Base-by-base conservation (phyloP, 2,329 filamentous ascomycete genomes). In the Tolypocladium amazonense region DNA sequence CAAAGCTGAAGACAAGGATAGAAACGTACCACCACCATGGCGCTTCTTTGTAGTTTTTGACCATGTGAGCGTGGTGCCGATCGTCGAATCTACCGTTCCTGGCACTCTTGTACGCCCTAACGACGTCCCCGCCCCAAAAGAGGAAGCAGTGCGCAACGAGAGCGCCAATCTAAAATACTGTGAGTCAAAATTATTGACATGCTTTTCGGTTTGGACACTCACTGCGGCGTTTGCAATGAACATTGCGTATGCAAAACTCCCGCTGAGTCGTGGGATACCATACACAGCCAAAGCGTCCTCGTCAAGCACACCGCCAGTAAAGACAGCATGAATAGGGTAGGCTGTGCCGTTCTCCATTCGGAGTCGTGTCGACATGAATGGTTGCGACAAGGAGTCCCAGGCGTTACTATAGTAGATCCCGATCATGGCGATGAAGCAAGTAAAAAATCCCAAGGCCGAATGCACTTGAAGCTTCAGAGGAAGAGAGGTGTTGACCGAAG, bases 21-120 rank as follows among this genome's bases (percentile, higher is more conserved):
- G 58, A 59, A 4, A 70, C 47, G 45, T 73, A 75, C 73, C 73
- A 75, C 72, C 71, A 75, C 68, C 69, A 63, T 0, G 68, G 67
- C 1, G 66, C 65, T 27, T 83, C 81, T 58, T 79, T 79, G 66
- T 83, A 83, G 65, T 81, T 65, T 63, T 78, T 77, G 2, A 66
- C 68, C 81, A 84, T 83, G 63, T 82, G 72, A 0, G 60, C 68
- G 62, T 84, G 80, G 63, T 85, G 82, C 0, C 72, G 75, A 59
- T 85, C 82, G 20, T 76, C 75, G 30, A 72, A 79, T 14, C 64
- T 69, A 5, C 77, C 76, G 7, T 30, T 18, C 15, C 4, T 50
- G 6, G 45, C 45, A 18, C 45, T 50, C 25, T 50, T 50, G 25
- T 50, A 50, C 23, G 45, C 45, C 25, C 12, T 27, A 14, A 50